Conservation (phyloP, 768 basidiomycete genomes). For the Tremella yokohamensis region DNA sequence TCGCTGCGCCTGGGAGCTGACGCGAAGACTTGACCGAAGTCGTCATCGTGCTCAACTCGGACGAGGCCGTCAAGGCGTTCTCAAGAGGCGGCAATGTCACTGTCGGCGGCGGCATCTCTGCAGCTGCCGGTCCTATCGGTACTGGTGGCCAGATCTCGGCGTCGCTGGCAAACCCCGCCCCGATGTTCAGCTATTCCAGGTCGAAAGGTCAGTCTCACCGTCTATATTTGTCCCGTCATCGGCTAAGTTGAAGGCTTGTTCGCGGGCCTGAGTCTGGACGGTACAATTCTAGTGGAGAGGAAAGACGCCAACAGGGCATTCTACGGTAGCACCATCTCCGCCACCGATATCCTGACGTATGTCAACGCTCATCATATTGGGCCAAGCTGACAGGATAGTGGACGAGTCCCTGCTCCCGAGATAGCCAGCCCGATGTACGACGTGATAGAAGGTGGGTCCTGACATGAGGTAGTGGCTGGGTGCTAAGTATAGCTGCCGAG, state of each 20-base stretch:
- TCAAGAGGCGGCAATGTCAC: constrained; percentile 93
- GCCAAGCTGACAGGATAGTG: constrained; percentile 54
- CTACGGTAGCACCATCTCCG: constrained; percentile 86
- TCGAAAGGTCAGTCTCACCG: constrained; percentile 67
- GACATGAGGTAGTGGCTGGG: background rate
- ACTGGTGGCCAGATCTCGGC: constrained; percentile 88
- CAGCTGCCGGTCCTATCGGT: constrained; percentile 90
- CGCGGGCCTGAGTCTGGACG: constrained; percentile 89
- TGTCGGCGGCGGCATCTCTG: constrained; percentile 65
- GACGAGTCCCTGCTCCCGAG: constrained; percentile 94
- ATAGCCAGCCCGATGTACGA: constrained; percentile 89
- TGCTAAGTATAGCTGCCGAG: constrained; percentile 62
- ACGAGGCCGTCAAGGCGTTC: constrained; percentile 93
- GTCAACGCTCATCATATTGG: constrained; percentile 17
- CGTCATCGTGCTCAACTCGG: constrained; percentile 92
- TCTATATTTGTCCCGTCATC: background rate
- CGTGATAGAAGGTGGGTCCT: constrained; percentile 67
- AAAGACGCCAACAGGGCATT: constrained; percentile 96
- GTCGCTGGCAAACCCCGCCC: constrained; percentile 72
- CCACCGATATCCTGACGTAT: constrained; percentile 71
- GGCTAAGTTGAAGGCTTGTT: constrained; percentile 65
- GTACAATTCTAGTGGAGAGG: constrained; percentile 87
- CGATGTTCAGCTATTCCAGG: constrained; percentile 96
- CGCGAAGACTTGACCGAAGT: constrained; percentile 61
- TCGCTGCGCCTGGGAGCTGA: constrained; percentile 12